A percentile compares a stretch with the other conserved stretches of the same genome.
Conservation (phyloP, 441 rosid species). For the Metrosideros polymorpha region DNA sequence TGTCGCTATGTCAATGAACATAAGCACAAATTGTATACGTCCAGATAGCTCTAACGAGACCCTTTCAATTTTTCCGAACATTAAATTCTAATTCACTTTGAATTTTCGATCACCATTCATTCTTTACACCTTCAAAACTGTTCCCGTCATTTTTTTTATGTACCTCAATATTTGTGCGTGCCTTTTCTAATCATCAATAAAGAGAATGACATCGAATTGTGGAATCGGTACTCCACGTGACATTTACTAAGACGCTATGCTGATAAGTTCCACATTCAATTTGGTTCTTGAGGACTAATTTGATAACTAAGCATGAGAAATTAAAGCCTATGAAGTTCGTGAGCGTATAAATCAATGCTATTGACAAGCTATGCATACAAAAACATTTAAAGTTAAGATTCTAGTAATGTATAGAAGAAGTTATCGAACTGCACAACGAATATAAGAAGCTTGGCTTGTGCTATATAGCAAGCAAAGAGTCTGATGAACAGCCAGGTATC, state of each 20-base stretch:
- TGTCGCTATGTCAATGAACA: not conserved
- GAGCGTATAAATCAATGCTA: not conserved
- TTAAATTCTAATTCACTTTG: not conserved
- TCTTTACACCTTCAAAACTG: not conserved
- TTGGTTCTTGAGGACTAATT: not conserved
- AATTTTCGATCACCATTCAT: not conserved
- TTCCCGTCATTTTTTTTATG: not conserved
- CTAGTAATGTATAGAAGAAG: not conserved
- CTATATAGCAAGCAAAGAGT: not conserved
- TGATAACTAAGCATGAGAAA: not conserved
- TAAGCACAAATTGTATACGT: not conserved
- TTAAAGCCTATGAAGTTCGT: not conserved
- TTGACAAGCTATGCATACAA: not conserved
- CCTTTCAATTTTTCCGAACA: not conserved
- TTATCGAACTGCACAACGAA: not conserved
- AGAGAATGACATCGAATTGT: not conserved
- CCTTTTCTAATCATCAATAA: not conserved
- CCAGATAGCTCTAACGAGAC: not conserved
- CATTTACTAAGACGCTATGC: not conserved
- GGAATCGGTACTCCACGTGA: not conserved
- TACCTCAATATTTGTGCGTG: not conserved
- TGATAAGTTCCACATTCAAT: not conserved
- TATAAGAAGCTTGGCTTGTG: not conserved
- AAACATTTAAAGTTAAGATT: not conserved
- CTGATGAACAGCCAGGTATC: not conserved